These are phyloP conservation scores for Pestalotiopsis sp. DNA, from an alignment of 2,329 filamentous ascomycete genomes.

Conservation along the genomic window DNA sequence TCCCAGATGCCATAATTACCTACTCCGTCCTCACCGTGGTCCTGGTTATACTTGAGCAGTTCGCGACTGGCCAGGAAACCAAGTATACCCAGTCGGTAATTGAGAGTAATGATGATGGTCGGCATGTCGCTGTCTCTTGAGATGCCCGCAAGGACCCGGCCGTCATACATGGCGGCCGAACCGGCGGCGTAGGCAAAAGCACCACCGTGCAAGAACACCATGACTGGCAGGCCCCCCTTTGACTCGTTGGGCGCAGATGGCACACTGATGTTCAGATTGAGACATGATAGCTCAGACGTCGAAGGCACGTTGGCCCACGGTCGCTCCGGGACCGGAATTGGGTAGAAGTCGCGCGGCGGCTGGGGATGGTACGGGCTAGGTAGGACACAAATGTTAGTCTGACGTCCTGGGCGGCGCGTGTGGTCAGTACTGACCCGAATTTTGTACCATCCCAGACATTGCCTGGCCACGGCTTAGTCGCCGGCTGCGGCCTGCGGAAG, in stretches of 20 bases:
- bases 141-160: neutral
- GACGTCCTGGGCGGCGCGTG: neutral
- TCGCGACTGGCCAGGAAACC: neutral
- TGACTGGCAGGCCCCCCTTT: neutral
- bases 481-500: neutral
- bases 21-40: neutral
- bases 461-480: neutral
- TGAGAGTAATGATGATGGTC: neutral
- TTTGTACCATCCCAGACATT: neutral
- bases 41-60: neutral
- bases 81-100: neutral
- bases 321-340: neutral
- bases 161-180: neutral
- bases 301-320: neutral
- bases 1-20: neutral
- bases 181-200: neutral
- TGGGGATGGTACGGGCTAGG: neutral
- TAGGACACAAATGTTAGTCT: neutral
- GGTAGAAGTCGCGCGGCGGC: neutral
- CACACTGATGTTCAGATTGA: neutral
- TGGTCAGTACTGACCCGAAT: neutral
- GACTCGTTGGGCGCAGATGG: neutral
- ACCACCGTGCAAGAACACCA: neutral
- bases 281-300: neutral
- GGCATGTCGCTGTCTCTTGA: neutral